These are phyloP conservation scores for Saccharum spontaneum DNA, from an alignment of 176 grass and related monocot species.

Conservation along the genomic window DNA sequence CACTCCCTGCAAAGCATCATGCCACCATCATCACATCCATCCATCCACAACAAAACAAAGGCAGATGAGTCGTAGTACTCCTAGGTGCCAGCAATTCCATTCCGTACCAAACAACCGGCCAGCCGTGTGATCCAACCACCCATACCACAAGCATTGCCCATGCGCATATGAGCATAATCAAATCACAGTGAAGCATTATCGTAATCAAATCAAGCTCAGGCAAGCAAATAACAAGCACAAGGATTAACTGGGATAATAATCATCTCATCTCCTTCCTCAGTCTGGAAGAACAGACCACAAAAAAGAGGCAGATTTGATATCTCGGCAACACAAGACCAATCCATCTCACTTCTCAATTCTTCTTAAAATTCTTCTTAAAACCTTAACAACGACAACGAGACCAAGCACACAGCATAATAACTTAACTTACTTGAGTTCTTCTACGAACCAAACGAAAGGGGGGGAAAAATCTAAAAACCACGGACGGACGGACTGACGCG, in stretches of 20 bases:
- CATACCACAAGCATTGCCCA: background rate
- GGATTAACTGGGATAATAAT: constrained; percentile 3
- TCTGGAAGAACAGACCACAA: constrained; percentile 16
- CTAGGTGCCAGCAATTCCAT: background rate
- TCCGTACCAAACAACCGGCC: background rate
- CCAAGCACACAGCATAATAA: background rate
- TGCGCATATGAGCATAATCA: background rate
- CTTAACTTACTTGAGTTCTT: background rate
- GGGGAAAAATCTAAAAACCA: background rate
- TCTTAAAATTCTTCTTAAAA: constrained; percentile 25
- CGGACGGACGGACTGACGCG: background rate
- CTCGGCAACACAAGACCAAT: constrained; percentile 30
- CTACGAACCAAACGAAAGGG: constrained; percentile 1
- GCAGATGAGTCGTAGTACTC: background rate
- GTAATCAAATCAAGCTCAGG: background rate
- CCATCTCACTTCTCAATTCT: constrained; percentile 11
- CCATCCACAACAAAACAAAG: background rate
- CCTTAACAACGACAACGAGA: constrained; percentile 14
- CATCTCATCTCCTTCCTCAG: background rate
- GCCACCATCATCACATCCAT: background rate
- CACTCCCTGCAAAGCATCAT: background rate
- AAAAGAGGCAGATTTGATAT: constrained; percentile 12
- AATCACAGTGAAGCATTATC: background rate
- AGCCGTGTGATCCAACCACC: background rate
- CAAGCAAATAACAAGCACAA: background rate